Evolutionary conservation across 257 asterid genomes (phyloP), one percentile per base, ranked within the genome.

Genomic region (Nicotiana paniculata): DNA sequence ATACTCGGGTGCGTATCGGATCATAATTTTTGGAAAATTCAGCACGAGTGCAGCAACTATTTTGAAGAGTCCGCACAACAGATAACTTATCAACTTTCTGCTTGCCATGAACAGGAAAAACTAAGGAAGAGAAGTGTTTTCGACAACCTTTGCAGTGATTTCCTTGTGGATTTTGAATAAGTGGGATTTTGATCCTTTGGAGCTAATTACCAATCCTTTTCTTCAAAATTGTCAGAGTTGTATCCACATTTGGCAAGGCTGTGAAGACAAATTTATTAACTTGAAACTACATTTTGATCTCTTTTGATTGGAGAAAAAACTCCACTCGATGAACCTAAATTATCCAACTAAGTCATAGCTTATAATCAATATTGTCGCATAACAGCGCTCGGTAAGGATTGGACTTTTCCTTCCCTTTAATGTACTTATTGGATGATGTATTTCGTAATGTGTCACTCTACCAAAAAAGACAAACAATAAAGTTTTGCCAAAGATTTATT

Each of bases 161-260:
- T 77, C 46, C 39, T 55, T 12, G 66, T 17, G 66, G 81, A 51
- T 77, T 77, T 53, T 77, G 24, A 61, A 54, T 33, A 13, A 30
- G 17, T 77, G 81, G 81, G 81, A 77, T 6, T 55, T 77, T 77
- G 67, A 77, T 48, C 81, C 81, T 8, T 13, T 77, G 65, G 66
- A 54, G 24, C 17, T 77, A 77, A 15, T 3, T 63, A 63, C 10
- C 13, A 30, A 37, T 53, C 81, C 81, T 39, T 4, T 53, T 77
- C 17, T 37, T 55, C 28, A 55, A 53, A 77, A 55, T 53, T 18
- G 74, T 66, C 24, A 55, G 13, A 15, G 67, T 26, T 13, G 15
- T 53, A 53, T 77, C 55, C 81, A 77, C 67, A 77, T 77, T 26
- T 77, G 81, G 81, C 81, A 77, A 16, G 81, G 81, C 4, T 54